Conservation (phyloP, 2,329 filamentous ascomycete genomes). For the Chrysoporthe cubensis region DNA sequence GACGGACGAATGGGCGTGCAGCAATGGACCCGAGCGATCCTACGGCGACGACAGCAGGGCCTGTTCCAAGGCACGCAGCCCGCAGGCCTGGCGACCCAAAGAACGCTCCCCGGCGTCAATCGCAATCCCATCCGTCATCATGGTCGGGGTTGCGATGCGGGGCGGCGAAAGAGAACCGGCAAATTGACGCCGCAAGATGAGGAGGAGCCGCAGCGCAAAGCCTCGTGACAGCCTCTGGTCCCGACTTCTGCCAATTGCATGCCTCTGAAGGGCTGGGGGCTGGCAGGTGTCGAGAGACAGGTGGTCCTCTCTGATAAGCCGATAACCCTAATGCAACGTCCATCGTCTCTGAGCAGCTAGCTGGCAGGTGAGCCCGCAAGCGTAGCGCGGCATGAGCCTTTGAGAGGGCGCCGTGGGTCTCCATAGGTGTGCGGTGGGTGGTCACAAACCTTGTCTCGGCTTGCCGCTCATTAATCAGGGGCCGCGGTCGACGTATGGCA, state of each 20-base stretch:
- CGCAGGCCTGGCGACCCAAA: slow-evolving; percentile 5
- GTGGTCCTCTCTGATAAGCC: slow-evolving; percentile 12
- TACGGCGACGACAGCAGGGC: slow-evolving; percentile 7
- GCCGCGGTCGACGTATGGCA: slow-evolving; percentile 1
- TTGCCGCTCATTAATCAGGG: slow-evolving; percentile 26
- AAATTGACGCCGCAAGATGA: slow-evolving; percentile 5
- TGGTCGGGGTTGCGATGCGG: neutral
- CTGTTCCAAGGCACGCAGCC: slow-evolving; percentile 12
- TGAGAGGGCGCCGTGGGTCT: neutral
- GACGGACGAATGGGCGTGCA: slow-evolving; percentile 9
- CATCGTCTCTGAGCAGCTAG: slow-evolving; percentile 9
- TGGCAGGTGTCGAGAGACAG: neutral
- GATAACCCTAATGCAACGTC: slow-evolving; percentile 22
- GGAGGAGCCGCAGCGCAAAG: slow-evolving; percentile 7
- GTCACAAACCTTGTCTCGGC: slow-evolving; percentile 25
- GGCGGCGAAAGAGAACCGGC: neutral
- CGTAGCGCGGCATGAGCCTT: neutral
- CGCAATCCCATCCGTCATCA: slow-evolving; percentile 10
- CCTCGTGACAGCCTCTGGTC: slow-evolving; percentile 9
- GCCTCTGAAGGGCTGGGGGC: neutral
- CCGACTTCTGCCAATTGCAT: slow-evolving; percentile 1
- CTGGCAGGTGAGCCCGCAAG: neutral
- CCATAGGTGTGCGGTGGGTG: slow-evolving; percentile 5
- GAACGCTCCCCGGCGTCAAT: slow-evolving; percentile 14
- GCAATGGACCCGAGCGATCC: slow-evolving; percentile 6